Percentiles rank a stretch among this genome's conserved stretches.
phyloP scores from a whole-genome alignment of 495 filamentous ascomycete species.

The Penicillium parvum region DNA sequence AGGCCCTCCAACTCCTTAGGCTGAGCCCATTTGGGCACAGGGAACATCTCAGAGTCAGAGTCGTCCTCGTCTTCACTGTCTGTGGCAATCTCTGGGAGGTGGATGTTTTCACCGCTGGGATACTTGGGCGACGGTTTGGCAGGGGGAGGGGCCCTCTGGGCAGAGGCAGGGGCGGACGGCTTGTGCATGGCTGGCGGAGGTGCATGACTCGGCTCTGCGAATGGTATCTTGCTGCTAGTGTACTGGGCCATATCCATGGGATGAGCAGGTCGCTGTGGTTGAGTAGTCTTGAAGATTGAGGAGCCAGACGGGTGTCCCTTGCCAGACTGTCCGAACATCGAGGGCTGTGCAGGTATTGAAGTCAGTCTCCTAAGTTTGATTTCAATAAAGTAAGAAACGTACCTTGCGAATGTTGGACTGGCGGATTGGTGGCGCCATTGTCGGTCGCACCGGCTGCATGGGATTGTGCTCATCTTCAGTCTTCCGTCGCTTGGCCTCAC shows the following conservation, averaged over 20 bases:
- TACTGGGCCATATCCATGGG: constrained; percentile 76
- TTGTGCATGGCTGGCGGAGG: constrained; percentile 50
- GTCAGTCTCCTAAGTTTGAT: constrained; percentile 17
- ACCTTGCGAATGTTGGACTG: constrained; percentile 78
- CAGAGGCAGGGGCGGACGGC: constrained; percentile 43
- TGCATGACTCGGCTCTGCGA: constrained; percentile 64
- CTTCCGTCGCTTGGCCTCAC: constrained; percentile 53
- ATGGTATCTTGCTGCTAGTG: constrained; percentile 82
- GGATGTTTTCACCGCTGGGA: constrained; percentile 73
- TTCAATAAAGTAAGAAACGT: constrained; percentile 15
- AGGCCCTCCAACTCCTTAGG: constrained; percentile 68
- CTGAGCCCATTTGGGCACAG: constrained; percentile 76
- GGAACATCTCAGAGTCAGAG: constrained; percentile 55
- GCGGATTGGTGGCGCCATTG: constrained; percentile 78
- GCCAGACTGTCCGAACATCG: constrained; percentile 55
- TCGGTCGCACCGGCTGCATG: constrained; percentile 41
- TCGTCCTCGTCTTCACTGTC: constrained; percentile 77
- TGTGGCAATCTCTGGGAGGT: constrained; percentile 83
- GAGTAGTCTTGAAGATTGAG: constrained; percentile 36
- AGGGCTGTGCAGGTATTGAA: constrained; percentile 57
- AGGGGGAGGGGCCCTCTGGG: constrained; percentile 40
- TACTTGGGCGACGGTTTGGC: constrained; percentile 72
- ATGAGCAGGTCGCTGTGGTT: constrained; percentile 56
- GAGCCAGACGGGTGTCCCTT: constrained; percentile 39
- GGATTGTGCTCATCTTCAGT: constrained; percentile 55